Percentiles rank a stretch among this genome's conserved stretches.
Evolutionary conservation across 805 yeast species (phyloP).

Genomic region (Starmerella asiatica): DNA sequence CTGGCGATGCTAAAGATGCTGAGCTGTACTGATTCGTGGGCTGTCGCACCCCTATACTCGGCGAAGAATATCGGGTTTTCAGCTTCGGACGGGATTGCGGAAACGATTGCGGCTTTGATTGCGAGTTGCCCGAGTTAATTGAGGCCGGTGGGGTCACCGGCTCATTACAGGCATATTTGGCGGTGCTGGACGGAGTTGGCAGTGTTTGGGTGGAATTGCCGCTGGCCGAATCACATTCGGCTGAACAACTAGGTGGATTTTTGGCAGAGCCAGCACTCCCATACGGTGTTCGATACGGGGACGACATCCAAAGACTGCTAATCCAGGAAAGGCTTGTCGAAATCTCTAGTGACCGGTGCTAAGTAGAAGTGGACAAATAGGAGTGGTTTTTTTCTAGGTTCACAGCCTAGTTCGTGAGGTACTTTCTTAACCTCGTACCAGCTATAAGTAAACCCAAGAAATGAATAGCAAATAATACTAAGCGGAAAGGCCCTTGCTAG

Average conservation of each 20-base stretch:
- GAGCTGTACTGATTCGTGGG: background rate
- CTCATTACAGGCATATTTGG: constrained; percentile 1
- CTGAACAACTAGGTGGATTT: background rate
- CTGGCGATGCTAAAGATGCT: constrained; percentile 2
- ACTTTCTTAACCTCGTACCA: too few species aligned
- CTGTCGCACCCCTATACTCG: constrained; percentile 2
- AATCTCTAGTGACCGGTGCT: too few species aligned
- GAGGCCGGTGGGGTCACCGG: constrained; percentile 16
- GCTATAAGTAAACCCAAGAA: too few species aligned
- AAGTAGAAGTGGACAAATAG: too few species aligned
- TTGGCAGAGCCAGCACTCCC: background rate
- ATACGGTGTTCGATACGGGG: constrained; percentile 3
- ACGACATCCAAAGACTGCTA: constrained; percentile 1
- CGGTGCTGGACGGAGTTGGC: background rate
- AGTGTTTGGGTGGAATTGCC: background rate
- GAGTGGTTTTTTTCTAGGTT: too few species aligned
- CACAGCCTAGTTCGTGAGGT: too few species aligned
- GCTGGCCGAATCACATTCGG: background rate
- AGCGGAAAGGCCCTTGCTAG: too few species aligned
- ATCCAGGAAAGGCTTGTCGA: too few species aligned
- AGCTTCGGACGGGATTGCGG: background rate
- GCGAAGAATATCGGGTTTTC: constrained; percentile 4
- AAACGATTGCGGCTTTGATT: constrained; percentile 3
- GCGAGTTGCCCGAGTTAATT: background rate
- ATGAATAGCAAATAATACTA: too few species aligned